phyloP scores from a whole-genome alignment of 1,139 yeast species.

The Blastobotrys ciferrii region DNA sequence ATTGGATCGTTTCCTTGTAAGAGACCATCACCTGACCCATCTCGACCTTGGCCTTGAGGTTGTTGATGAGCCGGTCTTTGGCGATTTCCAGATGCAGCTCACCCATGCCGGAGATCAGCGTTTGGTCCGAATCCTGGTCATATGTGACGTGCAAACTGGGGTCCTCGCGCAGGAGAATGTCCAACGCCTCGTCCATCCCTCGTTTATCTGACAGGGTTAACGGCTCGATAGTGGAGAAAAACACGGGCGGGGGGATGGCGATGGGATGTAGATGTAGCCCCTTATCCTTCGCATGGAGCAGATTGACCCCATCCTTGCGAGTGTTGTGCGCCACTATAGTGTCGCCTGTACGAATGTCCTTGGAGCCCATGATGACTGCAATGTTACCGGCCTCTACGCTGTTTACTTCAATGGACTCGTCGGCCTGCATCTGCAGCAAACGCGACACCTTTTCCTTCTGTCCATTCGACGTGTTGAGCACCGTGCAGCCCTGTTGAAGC shows the following conservation, averaged over 20 bases:
- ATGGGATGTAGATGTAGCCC: constrained; percentile 67
- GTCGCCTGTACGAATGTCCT: constrained; percentile 84
- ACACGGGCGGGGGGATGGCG: constrained; percentile 86
- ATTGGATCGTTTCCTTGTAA: constrained; percentile 67
- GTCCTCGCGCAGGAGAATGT: constrained; percentile 71
- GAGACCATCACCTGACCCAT: constrained; percentile 85
- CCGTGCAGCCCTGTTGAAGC: constrained; percentile 57
- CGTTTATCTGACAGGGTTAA: constrained; percentile 75
- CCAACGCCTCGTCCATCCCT: constrained; percentile 64
- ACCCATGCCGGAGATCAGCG: constrained; percentile 91
- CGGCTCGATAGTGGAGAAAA: constrained; percentile 83
- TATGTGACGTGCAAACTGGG: constrained; percentile 64
- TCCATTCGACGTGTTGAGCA: constrained; percentile 69
- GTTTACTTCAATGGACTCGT: constrained; percentile 69
- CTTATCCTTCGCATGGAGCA: constrained; percentile 36
- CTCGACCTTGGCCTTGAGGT: constrained; percentile 77
- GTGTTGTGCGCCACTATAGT: constrained; percentile 62
- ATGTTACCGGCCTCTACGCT: constrained; percentile 73
- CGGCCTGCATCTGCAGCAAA: constrained; percentile 84
- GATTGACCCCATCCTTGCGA: constrained; percentile 48
- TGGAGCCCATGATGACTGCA: constrained; percentile 82
- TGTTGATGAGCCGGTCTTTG: constrained; percentile 69
- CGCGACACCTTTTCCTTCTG: constrained; percentile 64
- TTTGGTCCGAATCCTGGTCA: constrained; percentile 89
- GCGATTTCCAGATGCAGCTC: constrained; percentile 90